A percentile compares a stretch with the other conserved stretches of the same genome.
phyloP scores from a whole-genome alignment of 441 rosid genomes.

The Croton setiger region DNA sequence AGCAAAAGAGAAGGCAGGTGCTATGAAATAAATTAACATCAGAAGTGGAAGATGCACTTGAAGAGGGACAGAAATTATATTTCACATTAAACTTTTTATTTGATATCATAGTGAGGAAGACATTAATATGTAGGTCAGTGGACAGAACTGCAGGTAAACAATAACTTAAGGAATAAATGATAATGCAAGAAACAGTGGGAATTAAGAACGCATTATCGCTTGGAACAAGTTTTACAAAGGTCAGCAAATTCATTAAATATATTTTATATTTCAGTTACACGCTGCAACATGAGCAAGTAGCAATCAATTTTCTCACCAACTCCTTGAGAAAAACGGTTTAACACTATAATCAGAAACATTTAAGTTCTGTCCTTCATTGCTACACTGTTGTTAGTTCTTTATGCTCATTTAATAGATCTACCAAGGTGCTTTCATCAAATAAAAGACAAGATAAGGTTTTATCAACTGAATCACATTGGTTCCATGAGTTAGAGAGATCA shows the following conservation, averaged over 20 bases:
- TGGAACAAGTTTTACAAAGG: neutral
- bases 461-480: neutral
- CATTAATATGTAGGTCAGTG: no score
- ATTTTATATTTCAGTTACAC: neutral
- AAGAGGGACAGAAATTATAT: slow-evolving; percentile 1
- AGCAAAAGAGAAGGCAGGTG: neutral
- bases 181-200: neutral
- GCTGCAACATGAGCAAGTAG: neutral
- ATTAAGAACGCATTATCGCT: neutral
- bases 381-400: neutral
- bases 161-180: neutral
- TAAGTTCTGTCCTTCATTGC: neutral
- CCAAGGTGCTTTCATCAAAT: neutral
- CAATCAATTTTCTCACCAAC: slow-evolving; percentile 1
- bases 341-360: neutral
- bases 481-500: neutral
- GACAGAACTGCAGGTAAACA: no score
- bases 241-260: neutral
- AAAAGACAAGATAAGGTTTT: neutral
- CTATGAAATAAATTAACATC: neutral
- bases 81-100: neutral
- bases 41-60: slow-evolving; percentile 2
- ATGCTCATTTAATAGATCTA: slow-evolving; percentile 7
- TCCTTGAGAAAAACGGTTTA: neutral
- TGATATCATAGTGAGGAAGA: neutral